A percentile compares a stretch with the other conserved stretches of the same genome.
These are phyloP conservation scores for Heterobasidion occidentale DNA, from an alignment of 1,284 basidiomycete species.

Conservation along the genomic window DNA sequence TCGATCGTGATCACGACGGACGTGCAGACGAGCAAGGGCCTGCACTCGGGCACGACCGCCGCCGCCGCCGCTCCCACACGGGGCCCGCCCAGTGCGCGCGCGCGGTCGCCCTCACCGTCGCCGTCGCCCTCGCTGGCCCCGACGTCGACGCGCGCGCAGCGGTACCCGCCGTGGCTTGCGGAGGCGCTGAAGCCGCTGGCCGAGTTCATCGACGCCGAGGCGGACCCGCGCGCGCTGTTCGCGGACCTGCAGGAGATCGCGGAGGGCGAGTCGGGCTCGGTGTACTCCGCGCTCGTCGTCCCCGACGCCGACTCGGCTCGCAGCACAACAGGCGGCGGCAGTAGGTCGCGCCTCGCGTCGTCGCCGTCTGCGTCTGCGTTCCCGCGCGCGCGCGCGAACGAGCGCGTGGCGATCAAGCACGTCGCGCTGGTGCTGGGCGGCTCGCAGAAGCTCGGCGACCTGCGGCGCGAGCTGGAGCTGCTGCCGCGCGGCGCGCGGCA, in stretches of 20 bases:
- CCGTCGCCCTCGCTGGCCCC: conserved; percentile 11
- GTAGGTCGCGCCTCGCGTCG: too few species aligned
- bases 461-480: conserved; percentile 50
- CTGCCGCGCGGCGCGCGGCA: conserved; percentile 50
- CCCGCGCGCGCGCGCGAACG: conserved; percentile 20
- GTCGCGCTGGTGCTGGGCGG: conserved; percentile 52
- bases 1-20: conserved; percentile 8
- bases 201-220: conserved; percentile 51
- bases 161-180: conserved; percentile 47
- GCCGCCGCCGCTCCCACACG: background rate
- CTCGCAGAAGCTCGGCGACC: conserved; percentile 52
- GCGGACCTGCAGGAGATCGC: conserved; percentile 65
- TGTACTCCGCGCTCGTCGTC: conserved; percentile 52
- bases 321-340: conserved; percentile 19
- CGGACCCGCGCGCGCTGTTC: conserved; percentile 56
- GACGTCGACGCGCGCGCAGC: conserved; percentile 24
- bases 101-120: conserved; percentile 1
- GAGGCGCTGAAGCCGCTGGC: conserved; percentile 53
- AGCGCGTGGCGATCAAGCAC: conserved; percentile 55
- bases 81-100: background rate
- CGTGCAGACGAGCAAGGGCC: background rate
- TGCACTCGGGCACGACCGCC: background rate
- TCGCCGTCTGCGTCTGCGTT: too few species aligned
- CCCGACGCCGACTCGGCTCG: conserved; percentile 11
- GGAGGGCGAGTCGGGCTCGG: conserved; percentile 71